phyloP scores from a whole-genome alignment of 768 basidiomycete species.

The Mrakia frigida region DNA sequence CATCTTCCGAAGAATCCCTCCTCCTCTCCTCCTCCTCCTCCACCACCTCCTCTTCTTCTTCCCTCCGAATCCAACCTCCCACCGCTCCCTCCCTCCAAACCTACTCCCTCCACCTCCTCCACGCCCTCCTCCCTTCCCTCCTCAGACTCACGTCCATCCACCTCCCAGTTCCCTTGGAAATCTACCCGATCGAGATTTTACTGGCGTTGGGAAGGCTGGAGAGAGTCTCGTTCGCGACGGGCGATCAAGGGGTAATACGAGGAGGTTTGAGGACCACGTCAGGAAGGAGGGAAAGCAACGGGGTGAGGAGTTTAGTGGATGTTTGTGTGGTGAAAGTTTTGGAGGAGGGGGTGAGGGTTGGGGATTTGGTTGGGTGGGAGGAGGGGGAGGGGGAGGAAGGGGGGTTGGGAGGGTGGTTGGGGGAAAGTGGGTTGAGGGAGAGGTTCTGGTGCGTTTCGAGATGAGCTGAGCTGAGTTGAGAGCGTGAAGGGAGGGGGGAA shows the following conservation, averaged over 20 bases:
- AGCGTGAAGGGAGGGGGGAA: too few relatives aligned
- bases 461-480: too few relatives aligned
- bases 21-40: background rate
- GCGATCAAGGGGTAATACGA: background rate
- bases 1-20: background rate
- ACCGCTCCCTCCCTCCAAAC: background rate
- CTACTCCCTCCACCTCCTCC: constrained; percentile 2
- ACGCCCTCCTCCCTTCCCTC: constrained; percentile 1
- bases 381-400: background rate
- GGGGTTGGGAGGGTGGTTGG: background rate
- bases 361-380: background rate
- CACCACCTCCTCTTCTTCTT: background rate
- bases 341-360: background rate
- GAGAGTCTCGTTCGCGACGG: background rate
- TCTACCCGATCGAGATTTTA: background rate
- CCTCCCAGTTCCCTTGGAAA: background rate
- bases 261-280: background rate
- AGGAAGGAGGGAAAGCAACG: background rate
- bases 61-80: too few relatives aligned
- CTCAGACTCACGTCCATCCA: background rate
- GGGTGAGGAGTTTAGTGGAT: background rate
- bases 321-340: background rate
- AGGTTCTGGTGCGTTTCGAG: background rate
- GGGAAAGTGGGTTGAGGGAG: background rate
- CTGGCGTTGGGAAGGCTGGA: background rate